Base-by-base conservation (phyloP, 805 yeast genomes). In the Torulaspora quercuum region DNA sequence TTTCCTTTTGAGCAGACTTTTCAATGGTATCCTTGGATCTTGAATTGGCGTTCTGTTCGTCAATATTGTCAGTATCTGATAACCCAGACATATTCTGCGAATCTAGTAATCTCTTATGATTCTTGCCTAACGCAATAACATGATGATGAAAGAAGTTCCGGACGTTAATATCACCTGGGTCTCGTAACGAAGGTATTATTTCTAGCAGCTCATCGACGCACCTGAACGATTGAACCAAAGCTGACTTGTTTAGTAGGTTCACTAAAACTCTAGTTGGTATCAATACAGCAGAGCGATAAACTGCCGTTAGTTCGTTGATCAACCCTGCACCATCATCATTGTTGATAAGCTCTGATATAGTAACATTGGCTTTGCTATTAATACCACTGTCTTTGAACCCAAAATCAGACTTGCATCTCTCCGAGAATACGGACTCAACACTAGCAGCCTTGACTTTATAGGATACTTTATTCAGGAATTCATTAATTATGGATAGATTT, bases 121-220 rank as follows among this genome's bases (percentile, higher is more conserved):
- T 76, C 51, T 86, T 79, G 4, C 95, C 95, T 39, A 83, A 69
- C 6, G 82, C 74, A 37, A 89, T 79, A 15, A 89, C 78, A 51
- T 80, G 82, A 46, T 85, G 86, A 57, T 89, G 97, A 51, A 89
- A 74, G 52, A 89, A 80, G 55, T 84, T 89, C 48, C 96, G 72
- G 11, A 85, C 85, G 37, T 82, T 78, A 28, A 89, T 76, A 51
- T 88, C 96, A 6, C 77, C 64, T 0, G 78, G 68, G 48, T 85
- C 92, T 29, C 73, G 67, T 15, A 80, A 58, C 8, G 71, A 67
- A 6, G 75, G 75, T 26, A 78, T 68, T 10, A 67, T 63, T 16
- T 64, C 68, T 34, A 82, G 63, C 23, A 82, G 52, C n/a, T 51
- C 59, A 44, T 72, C 81, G 41, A 85, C 76, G 54, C 87, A 79